A percentile compares a stretch with the other conserved stretches of the same genome.
Evolutionary conservation across 2,329 filamentous ascomycete species (phyloP).

Genomic region (Lasiodiplodia sp.): DNA sequence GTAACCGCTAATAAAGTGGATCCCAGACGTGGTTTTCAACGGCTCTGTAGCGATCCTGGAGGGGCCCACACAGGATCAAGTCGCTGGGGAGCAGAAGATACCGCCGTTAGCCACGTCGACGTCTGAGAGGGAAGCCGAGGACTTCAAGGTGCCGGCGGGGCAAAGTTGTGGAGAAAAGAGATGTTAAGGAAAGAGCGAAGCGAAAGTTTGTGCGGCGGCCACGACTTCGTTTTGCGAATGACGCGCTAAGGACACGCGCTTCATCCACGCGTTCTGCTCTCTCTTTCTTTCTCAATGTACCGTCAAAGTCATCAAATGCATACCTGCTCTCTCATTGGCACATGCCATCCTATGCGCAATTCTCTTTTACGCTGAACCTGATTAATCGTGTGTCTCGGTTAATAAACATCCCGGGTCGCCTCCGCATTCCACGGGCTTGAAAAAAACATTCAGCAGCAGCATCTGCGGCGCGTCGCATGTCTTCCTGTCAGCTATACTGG

Average conservation of each 20-base stretch:
- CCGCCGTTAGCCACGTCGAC: not conserved
- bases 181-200: not conserved
- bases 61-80: not conserved
- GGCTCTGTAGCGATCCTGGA: conserved; percentile 12
- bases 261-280: not conserved
- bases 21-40: conserved; percentile 18
- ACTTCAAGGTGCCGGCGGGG: not conserved
- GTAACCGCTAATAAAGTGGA: not conserved
- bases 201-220: not conserved
- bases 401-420: not conserved
- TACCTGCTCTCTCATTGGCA: not conserved
- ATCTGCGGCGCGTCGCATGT: not conserved
- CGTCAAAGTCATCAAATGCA: not conserved
- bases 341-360: not conserved
- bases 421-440: not conserved
- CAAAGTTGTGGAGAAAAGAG: not conserved
- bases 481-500: not conserved
- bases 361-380: not conserved
- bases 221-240: not conserved
- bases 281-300: not conserved
- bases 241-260: not conserved
- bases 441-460: not conserved
- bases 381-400: not conserved
- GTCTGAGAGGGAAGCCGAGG: not conserved
- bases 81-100: not conserved